Conservation (phyloP, 208 protist species). For the Acanthamoeba lenticulata region DNA sequence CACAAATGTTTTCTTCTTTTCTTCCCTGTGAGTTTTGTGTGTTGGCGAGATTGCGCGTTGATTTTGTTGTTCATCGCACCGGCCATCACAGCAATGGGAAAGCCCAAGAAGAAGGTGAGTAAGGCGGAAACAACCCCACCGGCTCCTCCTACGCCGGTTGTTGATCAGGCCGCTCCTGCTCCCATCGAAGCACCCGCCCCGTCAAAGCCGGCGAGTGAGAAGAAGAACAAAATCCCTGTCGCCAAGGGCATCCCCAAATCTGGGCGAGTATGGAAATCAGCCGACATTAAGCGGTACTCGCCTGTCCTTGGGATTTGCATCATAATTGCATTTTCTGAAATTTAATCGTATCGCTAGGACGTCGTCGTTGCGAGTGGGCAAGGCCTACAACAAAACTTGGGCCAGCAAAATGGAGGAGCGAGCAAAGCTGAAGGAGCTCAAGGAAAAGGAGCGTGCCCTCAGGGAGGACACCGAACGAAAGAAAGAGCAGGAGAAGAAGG, state of each 20-base stretch:
- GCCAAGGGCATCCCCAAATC: constrained; percentile 27
- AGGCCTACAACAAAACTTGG: constrained; percentile 29
- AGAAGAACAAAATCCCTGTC: constrained; percentile 46
- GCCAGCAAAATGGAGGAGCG: background rate
- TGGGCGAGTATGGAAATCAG: background rate
- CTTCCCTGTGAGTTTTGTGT: background rate
- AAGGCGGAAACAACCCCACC: background rate
- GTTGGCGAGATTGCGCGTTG: background rate
- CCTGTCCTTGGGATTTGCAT: no score
- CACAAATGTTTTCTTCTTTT: background rate
- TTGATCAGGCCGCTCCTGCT: background rate
- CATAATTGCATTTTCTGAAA: background rate
- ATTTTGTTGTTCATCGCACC: no score
- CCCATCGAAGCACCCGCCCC: background rate
- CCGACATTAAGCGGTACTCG: background rate
- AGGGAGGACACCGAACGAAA: background rate
- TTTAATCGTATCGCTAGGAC: background rate
- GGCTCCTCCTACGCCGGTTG: no score
- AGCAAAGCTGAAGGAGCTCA: background rate
- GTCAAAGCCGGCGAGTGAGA: background rate
- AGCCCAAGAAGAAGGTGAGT: background rate
- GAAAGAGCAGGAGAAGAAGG: constrained; percentile 52
- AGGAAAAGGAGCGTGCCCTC: background rate
- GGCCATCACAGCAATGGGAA: background rate
- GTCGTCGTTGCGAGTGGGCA: background rate